Base-by-base conservation (phyloP, 306 rosid species). In the Begonia fuchsioides region DNA sequence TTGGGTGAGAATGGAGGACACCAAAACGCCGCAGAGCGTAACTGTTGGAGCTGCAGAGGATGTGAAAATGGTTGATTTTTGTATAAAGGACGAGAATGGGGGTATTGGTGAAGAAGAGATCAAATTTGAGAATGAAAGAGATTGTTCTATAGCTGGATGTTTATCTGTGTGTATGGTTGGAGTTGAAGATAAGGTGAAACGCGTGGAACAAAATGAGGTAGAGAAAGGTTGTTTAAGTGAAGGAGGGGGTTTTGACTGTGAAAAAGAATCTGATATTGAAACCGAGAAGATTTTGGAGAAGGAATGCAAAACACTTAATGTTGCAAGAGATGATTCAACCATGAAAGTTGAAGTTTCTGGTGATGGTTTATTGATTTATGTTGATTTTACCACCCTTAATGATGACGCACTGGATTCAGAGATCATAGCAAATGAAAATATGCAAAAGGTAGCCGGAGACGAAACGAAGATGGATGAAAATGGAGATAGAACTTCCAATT, bases 1-100 rank as follows among this genome's bases (percentile, higher is more conserved):
- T 52, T 15, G 26, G 9, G n/a, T 38, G 5, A 39, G 47, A 53
- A 69, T 69, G 79, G 80, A 74, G 38, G 60, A 20, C 50, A 65
- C 76, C 16, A 58, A 66, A 63, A 49, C 73, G 62, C 69, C 67
- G 48, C 62, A 69, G 69, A 73, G 72, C 76, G 72, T 69, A 74
- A 66, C 65, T 41, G 54, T 59, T 63, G 48, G 51, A 17, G 50
- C 32, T 20, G 64, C 47, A 47, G 60, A 17, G 17, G 54, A 50
- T 56, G 71, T 35, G 3, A 44, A 43, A 52, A 44, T 38, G 11
- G 44, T 41, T 43, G 58, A n/a, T 68, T 51, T 38, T 46, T 50
- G n/a, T n/a, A 51, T 32, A 40, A 48, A 15, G 45, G 47, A 50
- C 44, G 56, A 48, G 8, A 55, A 18, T 48, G 63, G 47, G 55